Conservation (phyloP, 352 stramenopile species). For the Globisporangium heterothallicum region DNA sequence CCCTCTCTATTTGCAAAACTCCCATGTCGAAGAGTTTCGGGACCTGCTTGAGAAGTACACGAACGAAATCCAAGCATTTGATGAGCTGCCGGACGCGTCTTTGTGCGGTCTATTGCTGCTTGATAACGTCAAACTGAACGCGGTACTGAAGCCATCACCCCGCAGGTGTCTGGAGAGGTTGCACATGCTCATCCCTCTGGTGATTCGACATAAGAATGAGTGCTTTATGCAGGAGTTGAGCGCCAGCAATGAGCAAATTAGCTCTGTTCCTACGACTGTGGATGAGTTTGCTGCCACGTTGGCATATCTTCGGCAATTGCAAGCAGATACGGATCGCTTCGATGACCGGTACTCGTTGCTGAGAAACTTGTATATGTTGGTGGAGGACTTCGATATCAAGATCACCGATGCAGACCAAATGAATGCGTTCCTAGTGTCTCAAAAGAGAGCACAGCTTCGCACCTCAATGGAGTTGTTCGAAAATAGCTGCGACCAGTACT, state of each 20-base stretch:
- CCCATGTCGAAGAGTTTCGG: constrained; percentile 56
- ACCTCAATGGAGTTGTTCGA: constrained; percentile 77
- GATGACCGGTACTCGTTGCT: constrained; percentile 56
- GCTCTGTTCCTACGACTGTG: constrained; percentile 59
- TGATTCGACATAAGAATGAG: constrained; percentile 58
- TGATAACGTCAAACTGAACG: constrained; percentile 54
- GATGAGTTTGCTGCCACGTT: constrained; percentile 67
- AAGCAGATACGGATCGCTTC: constrained; percentile 34
- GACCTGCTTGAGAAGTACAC: constrained; percentile 63
- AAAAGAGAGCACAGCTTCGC: constrained; percentile 67
- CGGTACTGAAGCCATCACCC: constrained; percentile 57
- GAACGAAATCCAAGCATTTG: constrained; percentile 43
- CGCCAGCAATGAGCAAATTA: constrained; percentile 56
- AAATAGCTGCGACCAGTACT: constrained; percentile 64
- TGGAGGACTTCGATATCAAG: constrained; percentile 69
- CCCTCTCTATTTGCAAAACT: constrained; percentile 11
- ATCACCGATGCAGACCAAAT: constrained; percentile 64
- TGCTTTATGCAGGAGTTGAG: constrained; percentile 51
- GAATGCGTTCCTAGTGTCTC: constrained; percentile 67
- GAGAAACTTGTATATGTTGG: constrained; percentile 48
- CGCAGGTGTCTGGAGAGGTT: constrained; percentile 52
- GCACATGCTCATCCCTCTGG: constrained; percentile 47
- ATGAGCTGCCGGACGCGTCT: constrained; percentile 37
- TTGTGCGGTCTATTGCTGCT: constrained; percentile 52
- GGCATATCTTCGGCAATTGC: constrained; percentile 47